Conservation (phyloP, 2,329 filamentous ascomycete genomes). For the Pleurostoma richardsiae region DNA sequence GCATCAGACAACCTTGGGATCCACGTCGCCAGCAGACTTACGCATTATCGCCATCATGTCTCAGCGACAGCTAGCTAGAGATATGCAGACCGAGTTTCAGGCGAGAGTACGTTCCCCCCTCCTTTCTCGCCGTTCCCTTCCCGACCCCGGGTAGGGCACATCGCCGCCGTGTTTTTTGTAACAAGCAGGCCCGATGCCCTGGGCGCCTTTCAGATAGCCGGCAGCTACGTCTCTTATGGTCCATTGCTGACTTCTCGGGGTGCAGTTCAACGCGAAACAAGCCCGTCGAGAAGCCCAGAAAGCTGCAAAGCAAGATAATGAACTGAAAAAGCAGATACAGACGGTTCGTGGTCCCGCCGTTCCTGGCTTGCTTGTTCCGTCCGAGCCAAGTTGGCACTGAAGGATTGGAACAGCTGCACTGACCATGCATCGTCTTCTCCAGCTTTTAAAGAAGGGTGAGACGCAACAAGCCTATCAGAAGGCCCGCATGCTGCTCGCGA, state of each 20-base stretch:
- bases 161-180: not conserved
- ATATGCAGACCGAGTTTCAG: conserved; percentile 60
- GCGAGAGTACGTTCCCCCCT: conserved; percentile 36
- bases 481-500: conserved; percentile 57
- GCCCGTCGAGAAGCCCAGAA: conserved; percentile 57
- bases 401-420: too few species aligned
- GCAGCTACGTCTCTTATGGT: not conserved
- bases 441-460: conserved; percentile 57
- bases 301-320: conserved; percentile 54
- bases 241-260: not conserved
- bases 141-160: not conserved
- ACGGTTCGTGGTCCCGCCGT: conserved; percentile 27
- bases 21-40: too few species aligned
- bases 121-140: conserved; percentile 1
- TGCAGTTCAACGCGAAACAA: conserved; percentile 56
- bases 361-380: too few species aligned
- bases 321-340: conserved; percentile 59
- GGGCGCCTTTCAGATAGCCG: too few species aligned
- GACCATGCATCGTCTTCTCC: not conserved
- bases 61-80: conserved; percentile 53
- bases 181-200: too few species aligned
- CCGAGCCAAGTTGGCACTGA: too few species aligned
- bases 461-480: conserved; percentile 60
- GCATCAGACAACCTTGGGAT: too few species aligned
- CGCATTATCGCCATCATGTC: conserved; percentile 37